Percentiles rank a stretch among this genome's conserved stretches.
Conservation (phyloP, 768 basidiomycete genomes). For the Rhodotorula babjevae region DNA sequence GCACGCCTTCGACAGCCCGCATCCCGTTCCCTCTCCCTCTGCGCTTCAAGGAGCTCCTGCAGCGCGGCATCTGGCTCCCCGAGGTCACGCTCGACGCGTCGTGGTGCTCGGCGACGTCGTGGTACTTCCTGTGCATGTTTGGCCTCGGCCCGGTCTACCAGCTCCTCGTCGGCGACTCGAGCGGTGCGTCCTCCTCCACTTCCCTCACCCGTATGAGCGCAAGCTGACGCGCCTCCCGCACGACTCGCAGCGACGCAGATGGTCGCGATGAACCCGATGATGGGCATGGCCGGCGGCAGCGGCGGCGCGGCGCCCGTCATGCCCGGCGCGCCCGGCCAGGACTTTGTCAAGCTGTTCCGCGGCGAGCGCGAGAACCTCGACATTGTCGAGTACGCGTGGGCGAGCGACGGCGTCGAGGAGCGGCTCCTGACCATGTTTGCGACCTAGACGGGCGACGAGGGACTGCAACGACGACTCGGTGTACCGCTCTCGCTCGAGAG, state of each 20-base stretch:
- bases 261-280: conserved; percentile 52
- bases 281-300: neutral
- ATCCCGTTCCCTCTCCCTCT: conserved; percentile 93
- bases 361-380: conserved; percentile 88
- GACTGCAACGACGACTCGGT: no score
- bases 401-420: conserved; percentile 50
- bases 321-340: conserved; percentile 60
- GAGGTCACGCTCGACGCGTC: conserved; percentile 95
- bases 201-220: neutral
- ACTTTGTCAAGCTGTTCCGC: conserved; percentile 83
- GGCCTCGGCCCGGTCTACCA: conserved; percentile 93
- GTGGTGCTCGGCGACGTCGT: conserved; percentile 97
- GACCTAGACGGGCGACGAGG: neutral
- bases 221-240: neutral
- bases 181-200: conserved; percentile 51
- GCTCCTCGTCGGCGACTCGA: conserved; percentile 80
- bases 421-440: conserved; percentile 46
- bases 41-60: conserved; percentile 96
- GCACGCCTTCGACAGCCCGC: conserved; percentile 60
- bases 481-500: no score
- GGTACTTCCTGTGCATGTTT: conserved; percentile 99
- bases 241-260: conserved; percentile 63
- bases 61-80: conserved; percentile 86
- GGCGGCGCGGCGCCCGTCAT: conserved; percentile 19
- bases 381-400: conserved; percentile 55